Conservation (phyloP, 306 rosid genomes). For the Geum urbanum region DNA sequence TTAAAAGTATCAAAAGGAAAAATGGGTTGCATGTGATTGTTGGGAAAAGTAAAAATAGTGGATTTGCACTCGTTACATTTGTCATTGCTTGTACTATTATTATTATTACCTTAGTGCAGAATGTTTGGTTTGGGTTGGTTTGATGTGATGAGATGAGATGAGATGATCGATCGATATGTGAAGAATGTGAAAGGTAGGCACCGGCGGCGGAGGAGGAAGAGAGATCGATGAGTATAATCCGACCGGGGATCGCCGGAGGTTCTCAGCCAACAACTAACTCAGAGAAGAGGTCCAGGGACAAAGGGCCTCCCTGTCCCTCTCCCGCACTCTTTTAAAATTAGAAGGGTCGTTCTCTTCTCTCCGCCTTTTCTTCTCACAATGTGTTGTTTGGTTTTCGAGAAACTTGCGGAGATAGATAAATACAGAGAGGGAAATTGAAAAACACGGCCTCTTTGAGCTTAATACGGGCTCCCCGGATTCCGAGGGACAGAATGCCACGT, state of each 20-base stretch:
- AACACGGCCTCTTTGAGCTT: background rate
- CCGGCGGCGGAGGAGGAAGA: background rate
- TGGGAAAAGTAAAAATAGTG: too few relatives aligned
- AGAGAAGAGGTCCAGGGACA: background rate
- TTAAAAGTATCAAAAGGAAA: background rate
- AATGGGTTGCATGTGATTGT: background rate
- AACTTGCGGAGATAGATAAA: slow-evolving; percentile 8
- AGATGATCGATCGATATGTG: too few relatives aligned
- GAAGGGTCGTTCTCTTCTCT: too few relatives aligned
- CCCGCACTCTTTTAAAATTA: background rate
- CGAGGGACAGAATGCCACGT: background rate
- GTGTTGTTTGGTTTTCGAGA: slow-evolving; percentile 13
- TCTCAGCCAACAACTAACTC: background rate
- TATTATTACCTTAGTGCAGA: background rate
- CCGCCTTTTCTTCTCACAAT: background rate
- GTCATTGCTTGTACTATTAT: too few relatives aligned
- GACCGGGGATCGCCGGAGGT: slow-evolving; percentile 3
- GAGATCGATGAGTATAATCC: background rate
- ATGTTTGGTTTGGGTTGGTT: background rate
- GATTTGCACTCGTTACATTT: too few relatives aligned
- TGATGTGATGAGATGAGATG: too few relatives aligned
- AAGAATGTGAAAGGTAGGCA: background rate
- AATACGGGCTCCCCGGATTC: background rate
- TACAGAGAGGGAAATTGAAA: background rate
- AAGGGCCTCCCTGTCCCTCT: slow-evolving; percentile 3